These are phyloP conservation scores for Blastomyces gilchristii DNA, from an alignment of 2,329 filamentous ascomycete species.

Conservation along the genomic window DNA sequence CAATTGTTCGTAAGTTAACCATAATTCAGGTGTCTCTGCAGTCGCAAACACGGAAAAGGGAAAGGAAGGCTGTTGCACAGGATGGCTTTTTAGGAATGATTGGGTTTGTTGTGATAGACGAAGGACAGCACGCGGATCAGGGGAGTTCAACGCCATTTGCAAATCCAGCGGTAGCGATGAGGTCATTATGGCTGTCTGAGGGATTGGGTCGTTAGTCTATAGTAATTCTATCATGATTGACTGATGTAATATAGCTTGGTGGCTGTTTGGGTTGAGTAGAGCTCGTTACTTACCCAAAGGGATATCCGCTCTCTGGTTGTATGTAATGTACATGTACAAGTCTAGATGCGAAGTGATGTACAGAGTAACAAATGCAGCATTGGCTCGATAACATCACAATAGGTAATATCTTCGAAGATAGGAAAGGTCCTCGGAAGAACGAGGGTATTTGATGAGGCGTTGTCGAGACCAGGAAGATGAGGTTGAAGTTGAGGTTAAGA, in stretches of 20 bases:
- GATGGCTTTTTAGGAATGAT: conserved; percentile 39
- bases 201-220: neutral
- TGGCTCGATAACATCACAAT: neutral
- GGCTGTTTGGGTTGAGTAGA: neutral
- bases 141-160: conserved; percentile 18
- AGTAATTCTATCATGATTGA: neutral
- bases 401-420: neutral
- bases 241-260: neutral
- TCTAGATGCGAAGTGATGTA: neutral
- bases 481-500: neutral
- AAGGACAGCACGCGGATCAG: conserved; percentile 39
- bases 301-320: neutral
- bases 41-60: conserved; percentile 43
- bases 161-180: conserved; percentile 12
- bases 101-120: conserved; percentile 36
- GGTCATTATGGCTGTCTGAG: conserved; percentile 3
- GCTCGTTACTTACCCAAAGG: neutral
- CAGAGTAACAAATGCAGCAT: neutral
- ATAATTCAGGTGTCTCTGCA: conserved; percentile 65
- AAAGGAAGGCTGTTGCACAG: conserved; percentile 39
- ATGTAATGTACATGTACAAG: neutral
- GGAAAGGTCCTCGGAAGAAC: neutral
- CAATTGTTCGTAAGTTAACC: conserved; percentile 79
- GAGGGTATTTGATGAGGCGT: neutral
- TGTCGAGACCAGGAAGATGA: neutral